These are phyloP conservation scores for Selaginella tamariscina DNA, from an alignment of 75 land plant genomes.

Conservation along the genomic window DNA sequence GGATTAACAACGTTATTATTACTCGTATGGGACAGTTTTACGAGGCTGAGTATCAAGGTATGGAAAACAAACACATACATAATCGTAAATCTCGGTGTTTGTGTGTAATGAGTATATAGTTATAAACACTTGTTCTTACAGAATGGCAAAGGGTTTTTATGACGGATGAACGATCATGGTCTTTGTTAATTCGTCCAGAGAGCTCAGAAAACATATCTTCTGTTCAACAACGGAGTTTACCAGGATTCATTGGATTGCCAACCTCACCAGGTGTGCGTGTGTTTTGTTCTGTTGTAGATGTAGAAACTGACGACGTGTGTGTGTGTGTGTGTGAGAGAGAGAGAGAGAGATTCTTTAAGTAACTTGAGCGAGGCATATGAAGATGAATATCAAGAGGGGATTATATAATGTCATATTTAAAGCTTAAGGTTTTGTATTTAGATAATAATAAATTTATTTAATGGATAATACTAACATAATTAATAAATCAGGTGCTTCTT, in stretches of 20 bases:
- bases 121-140: slow-evolving; percentile 16
- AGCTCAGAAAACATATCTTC: slow-evolving; percentile 33
- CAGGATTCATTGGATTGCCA: slow-evolving; percentile 25
- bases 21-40: slow-evolving; percentile 82
- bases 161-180: slow-evolving; percentile 78
- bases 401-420: no score
- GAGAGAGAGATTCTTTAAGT: slow-evolving; percentile 6
- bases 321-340: slow-evolving; percentile 48
- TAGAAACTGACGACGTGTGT: slow-evolving; percentile 45
- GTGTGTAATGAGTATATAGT: neutral
- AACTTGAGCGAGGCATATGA: no score
- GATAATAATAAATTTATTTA: no score
- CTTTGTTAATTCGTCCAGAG: slow-evolving; percentile 60
- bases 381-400: no score
- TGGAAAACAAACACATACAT: neutral
- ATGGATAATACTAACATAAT: no score
- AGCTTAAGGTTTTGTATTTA: no score
- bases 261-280: slow-evolving; percentile 54
- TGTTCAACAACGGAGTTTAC: slow-evolving; percentile 40
- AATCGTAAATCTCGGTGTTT: neutral
- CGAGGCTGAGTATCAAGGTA: slow-evolving; percentile 94
- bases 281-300: slow-evolving; percentile 42
- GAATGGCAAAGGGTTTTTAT: slow-evolving; percentile 92
- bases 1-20: slow-evolving; percentile 54
- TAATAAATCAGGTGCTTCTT: no score